phyloP scores from a whole-genome alignment of 345 rosid species.

The Heritiera littoralis region DNA sequence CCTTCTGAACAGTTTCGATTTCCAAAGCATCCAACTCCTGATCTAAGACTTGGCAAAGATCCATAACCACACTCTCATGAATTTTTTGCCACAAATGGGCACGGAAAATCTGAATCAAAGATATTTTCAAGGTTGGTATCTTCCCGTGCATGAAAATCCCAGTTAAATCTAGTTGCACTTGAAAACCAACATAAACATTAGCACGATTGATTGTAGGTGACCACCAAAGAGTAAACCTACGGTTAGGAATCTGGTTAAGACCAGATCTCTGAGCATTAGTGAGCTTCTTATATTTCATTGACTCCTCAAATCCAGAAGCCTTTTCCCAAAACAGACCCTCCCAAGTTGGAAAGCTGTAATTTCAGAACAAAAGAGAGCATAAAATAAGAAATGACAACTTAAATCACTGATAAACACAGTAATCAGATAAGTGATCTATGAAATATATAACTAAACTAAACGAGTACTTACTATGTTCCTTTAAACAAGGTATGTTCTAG shows the following conservation, averaged over 20 bases:
- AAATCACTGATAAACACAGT: not conserved
- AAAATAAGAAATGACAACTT: not conserved
- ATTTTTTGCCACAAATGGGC: constrained; percentile 99
- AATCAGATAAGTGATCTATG: not conserved
- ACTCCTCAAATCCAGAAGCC: constrained; percentile 99
- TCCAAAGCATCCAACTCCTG: constrained; percentile 99
- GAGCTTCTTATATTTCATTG: constrained; percentile 97
- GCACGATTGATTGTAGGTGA: constrained; percentile 98
- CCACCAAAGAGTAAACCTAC: constrained; percentile 99
- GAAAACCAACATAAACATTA: constrained; percentile 97
- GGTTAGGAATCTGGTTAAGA: constrained; percentile 95
- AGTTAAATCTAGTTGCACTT: constrained; percentile 96
- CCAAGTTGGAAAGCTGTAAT: constrained; percentile 95
- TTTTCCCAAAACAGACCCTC: constrained; percentile 99
- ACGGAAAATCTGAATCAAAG: constrained; percentile 96
- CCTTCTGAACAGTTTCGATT: constrained; percentile 98
- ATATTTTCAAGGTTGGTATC: constrained; percentile 96
- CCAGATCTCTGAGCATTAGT: constrained; percentile 99
- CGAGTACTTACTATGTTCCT: constrained; percentile 86
- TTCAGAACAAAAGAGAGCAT: not conserved
- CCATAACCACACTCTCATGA: constrained; percentile 99
- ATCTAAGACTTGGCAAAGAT: constrained; percentile 96
- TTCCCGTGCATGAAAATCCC: constrained; percentile 99
- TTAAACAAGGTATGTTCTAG: constrained; percentile 96
- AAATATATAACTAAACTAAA: not conserved